These are phyloP conservation scores for Fomitopsis pulvina DNA, from an alignment of 768 basidiomycete genomes.

Conservation along the genomic window DNA sequence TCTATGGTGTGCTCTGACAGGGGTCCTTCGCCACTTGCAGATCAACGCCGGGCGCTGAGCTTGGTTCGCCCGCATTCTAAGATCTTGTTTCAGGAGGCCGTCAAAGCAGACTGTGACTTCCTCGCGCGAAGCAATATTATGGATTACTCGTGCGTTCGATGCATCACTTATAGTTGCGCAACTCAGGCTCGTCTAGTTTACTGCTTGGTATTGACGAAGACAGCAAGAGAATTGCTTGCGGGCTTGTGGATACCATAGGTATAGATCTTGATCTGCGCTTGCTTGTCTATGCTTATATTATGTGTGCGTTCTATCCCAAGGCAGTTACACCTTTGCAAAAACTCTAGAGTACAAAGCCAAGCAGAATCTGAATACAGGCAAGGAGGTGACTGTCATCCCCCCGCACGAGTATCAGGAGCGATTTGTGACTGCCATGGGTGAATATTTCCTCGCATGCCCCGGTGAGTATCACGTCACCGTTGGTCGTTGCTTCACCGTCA, in stretches of 20 bases:
- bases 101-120: conserved; percentile 67
- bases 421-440: conserved; percentile 63
- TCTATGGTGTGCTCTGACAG: background rate
- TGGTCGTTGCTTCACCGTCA: background rate
- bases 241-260: conserved; percentile 83
- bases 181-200: conserved; percentile 35
- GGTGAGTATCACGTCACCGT: conserved; percentile 33
- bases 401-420: conserved; percentile 76
- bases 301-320: too few species aligned
- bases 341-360: conserved; percentile 85
- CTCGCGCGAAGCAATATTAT: conserved; percentile 73
- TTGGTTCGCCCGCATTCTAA: conserved; percentile 71
- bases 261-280: conserved; percentile 4
- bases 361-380: conserved; percentile 59
- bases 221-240: conserved; percentile 63
- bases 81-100: conserved; percentile 59
- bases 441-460: conserved; percentile 74
- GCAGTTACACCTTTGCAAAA: conserved; percentile 82
- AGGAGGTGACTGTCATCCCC: conserved; percentile 76
- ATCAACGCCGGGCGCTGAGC: conserved; percentile 57
- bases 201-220: conserved; percentile 68
- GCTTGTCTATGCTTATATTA: too few species aligned
- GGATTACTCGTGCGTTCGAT: conserved; percentile 45
- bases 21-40: conserved; percentile 25
- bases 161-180: background rate